Conservation (phyloP, 306 rosid genomes). For the Sophora flavescens region DNA sequence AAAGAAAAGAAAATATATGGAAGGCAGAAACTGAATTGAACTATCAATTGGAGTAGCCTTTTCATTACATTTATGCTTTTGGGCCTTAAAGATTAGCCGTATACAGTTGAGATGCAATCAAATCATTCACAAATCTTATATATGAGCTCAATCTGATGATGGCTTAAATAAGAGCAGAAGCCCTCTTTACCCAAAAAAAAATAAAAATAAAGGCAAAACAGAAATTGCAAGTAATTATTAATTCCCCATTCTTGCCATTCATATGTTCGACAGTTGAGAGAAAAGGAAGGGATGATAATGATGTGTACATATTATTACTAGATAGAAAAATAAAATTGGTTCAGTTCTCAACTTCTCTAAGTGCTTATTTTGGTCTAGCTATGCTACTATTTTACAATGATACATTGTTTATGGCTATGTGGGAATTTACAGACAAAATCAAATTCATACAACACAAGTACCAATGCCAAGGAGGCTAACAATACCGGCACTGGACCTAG, state of each 20-base stretch:
- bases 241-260: neutral
- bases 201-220: too few relatives aligned
- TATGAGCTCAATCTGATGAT: neutral
- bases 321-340: neutral
- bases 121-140: neutral
- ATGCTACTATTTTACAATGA: conserved; percentile 30
- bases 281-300: too few relatives aligned
- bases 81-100: neutral
- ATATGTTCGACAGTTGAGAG: neutral
- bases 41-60: neutral
- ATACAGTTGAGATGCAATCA: neutral
- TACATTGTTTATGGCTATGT: conserved; percentile 36
- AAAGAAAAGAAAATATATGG: too few relatives aligned
- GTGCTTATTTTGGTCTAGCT: neutral
- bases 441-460: conserved; percentile 62
- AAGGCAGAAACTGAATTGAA: too few relatives aligned
- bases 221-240: too few relatives aligned
- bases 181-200: neutral
- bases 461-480: conserved; percentile 61
- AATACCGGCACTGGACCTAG: conserved; percentile 66
- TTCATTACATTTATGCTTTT: neutral
- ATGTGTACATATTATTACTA: neutral
- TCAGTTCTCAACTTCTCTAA: neutral
- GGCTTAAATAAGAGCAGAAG: neutral
- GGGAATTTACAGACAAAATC: conserved; percentile 65